Percentiles rank a stretch among this genome's conserved stretches.
Evolutionary conservation across 2,329 filamentous ascomycete species (phyloP).

Genomic region (Botrytis porri): DNA sequence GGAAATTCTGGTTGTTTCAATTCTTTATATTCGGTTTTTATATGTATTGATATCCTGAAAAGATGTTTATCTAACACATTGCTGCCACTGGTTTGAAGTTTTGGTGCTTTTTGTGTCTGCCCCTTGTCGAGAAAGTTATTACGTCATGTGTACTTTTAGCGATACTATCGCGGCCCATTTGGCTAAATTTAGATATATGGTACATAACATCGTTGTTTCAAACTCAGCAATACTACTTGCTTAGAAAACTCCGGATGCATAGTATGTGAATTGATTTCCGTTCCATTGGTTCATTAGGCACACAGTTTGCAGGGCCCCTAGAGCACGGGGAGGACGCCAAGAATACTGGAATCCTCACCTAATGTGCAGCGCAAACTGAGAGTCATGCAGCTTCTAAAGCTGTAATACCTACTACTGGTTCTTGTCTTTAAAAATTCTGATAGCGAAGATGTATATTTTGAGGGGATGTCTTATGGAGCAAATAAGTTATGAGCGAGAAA

Average conservation of each 20-base stretch:
- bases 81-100: not conserved
- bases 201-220: not conserved
- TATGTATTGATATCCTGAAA: not conserved
- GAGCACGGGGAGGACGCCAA: not conserved
- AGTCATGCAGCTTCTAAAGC: not conserved
- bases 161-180: not conserved
- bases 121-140: not conserved
- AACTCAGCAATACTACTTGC: not conserved
- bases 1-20: no score
- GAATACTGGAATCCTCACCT: not conserved
- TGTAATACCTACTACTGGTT: accelerated
- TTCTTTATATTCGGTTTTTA: not conserved
- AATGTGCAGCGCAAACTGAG: not conserved
- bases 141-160: not conserved
- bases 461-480: not conserved
- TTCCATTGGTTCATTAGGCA: no score
- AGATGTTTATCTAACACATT: not conserved
- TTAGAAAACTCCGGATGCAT: accelerated
- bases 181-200: accelerated
- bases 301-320: no score
- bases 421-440: no score
- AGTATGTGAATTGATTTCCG: no score
- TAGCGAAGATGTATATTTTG: not conserved
- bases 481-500: not conserved
- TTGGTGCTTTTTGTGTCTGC: not conserved